Conservation (phyloP, 768 basidiomycete genomes). For the Polyporus arcularius region DNA sequence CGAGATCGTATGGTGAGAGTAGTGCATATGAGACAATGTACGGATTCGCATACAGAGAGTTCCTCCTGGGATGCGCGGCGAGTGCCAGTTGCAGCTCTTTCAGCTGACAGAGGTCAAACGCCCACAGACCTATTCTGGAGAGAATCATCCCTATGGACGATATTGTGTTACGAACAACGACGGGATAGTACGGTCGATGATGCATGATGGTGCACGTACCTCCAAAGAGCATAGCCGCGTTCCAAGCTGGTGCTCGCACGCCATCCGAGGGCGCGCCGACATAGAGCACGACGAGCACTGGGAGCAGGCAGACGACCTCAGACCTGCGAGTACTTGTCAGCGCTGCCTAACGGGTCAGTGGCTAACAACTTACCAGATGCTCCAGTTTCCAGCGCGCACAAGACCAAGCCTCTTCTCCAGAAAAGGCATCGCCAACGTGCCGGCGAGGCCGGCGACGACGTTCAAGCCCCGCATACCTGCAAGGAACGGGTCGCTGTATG, state of each 20-base stretch:
- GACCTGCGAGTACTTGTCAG: constrained; percentile 25
- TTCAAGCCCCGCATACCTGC: constrained; percentile 50
- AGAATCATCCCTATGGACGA: constrained; percentile 43
- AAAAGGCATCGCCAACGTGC: constrained; percentile 45
- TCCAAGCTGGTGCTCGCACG: constrained; percentile 29
- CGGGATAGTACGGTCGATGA: no score
- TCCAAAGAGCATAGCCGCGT: constrained; percentile 43
- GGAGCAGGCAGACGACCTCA: constrained; percentile 45
- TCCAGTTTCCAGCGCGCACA: constrained; percentile 51
- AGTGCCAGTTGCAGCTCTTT: constrained; percentile 50
- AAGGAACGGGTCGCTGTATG: constrained; percentile 48
- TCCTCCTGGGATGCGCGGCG: constrained; percentile 44
- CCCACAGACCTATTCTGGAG: constrained; percentile 50
- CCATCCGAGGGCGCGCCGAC: constrained; percentile 27
- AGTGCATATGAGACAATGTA: constrained; percentile 1
- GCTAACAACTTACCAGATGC: constrained; percentile 41
- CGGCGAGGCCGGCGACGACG: constrained; percentile 47
- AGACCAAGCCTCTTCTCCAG: constrained; percentile 45
- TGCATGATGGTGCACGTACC: constrained; percentile 27
- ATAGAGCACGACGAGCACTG: constrained; percentile 46
- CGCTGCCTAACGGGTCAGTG: no score
- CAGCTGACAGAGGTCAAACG: constrained; percentile 53
- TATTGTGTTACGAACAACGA: not conserved
- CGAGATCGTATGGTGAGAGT: not conserved
- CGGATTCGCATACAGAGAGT: constrained; percentile 42